These are phyloP conservation scores for Apophysomyces trapeziformis DNA, from an alignment of 371 early-diverging fungal genomes.

Conservation along the genomic window DNA sequence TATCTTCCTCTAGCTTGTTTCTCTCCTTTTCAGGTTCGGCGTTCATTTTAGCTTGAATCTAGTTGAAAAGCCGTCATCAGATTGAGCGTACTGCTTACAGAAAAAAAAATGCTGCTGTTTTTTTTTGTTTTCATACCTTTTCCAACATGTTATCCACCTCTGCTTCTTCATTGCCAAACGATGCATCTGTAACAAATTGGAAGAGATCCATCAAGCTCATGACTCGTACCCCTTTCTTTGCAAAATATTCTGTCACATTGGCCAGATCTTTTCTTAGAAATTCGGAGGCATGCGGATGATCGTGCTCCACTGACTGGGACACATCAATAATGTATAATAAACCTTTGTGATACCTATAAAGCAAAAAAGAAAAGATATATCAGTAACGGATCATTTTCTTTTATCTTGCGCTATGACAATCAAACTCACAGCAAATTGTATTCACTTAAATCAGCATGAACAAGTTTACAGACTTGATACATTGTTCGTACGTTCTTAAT, in stretches of 20 bases:
- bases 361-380: neutral
- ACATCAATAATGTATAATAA: conserved; percentile 97
- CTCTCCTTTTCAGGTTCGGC: conserved; percentile 36
- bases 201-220: conserved; percentile 89
- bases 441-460: conserved; percentile 99
- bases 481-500: conserved; percentile 91
- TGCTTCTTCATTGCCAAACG: conserved; percentile 62
- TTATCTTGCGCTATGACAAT: neutral
- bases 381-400: neutral
- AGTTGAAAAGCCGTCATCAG: neutral
- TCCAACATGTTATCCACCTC: conserved; percentile 73
- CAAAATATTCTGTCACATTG: conserved; percentile 97
- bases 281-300: conserved; percentile 98
- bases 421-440: conserved; percentile 93
- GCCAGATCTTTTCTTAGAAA: conserved; percentile 96
- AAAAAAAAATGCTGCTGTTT: neutral
- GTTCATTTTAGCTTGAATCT: conserved; percentile 47
- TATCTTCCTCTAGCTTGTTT: conserved; percentile 80
- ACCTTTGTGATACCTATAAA: conserved; percentile 74
- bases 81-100: neutral
- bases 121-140: conserved; percentile 35
- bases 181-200: conserved; percentile 82
- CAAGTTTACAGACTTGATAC: conserved; percentile 94
- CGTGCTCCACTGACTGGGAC: conserved; percentile 99
- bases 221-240: conserved; percentile 77